Percentiles rank a stretch among this genome's conserved stretches.
Conservation (phyloP, 2,329 filamentous ascomycete genomes). For the Microascus cirrosus region DNA sequence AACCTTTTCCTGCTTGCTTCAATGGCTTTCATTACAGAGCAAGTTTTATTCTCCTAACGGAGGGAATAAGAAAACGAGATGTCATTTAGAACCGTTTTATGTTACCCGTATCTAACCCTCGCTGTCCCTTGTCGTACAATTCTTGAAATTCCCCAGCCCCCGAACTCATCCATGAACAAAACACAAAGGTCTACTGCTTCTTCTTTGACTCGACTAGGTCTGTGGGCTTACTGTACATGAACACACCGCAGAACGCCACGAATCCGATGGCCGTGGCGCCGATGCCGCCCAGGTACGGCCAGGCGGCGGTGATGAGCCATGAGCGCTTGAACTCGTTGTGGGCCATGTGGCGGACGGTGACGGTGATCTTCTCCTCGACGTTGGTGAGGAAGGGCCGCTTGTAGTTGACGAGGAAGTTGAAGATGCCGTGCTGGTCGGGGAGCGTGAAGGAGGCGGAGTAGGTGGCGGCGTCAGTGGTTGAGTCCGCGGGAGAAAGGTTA, state of each 20-base stretch:
- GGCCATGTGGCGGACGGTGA: slow-evolving; percentile 91
- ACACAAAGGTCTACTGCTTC: slow-evolving; percentile 23
- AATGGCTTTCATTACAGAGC: not conserved
- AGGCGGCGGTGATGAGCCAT: slow-evolving; percentile 80
- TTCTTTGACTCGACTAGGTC: slow-evolving; percentile 28
- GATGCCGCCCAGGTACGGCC: slow-evolving; percentile 89
- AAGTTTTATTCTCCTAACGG: not conserved
- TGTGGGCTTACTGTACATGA: slow-evolving; percentile 60
- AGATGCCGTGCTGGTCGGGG: slow-evolving; percentile 97
- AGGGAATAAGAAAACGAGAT: not conserved
- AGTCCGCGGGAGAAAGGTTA: slow-evolving; percentile 46
- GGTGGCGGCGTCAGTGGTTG: slow-evolving; percentile 56
- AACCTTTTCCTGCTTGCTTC: not conserved
- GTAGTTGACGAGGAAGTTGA: slow-evolving; percentile 97
- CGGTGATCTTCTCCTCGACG: slow-evolving; percentile 87
- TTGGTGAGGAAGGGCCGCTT: slow-evolving; percentile 85
- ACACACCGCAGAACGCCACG: slow-evolving; percentile 73
- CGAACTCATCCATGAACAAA: not conserved
- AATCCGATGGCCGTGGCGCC: slow-evolving; percentile 75
- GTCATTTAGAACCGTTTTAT: too few relatives aligned
- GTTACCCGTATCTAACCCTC: not conserved
- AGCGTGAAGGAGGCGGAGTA: slow-evolving; percentile 69
- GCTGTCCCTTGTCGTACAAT: not conserved
- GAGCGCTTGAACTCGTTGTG: slow-evolving; percentile 94
- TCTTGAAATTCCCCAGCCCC: not conserved